A percentile compares a stretch with the other conserved stretches of the same genome.
These are phyloP conservation scores for Hygrocybe coccinea DNA, from an alignment of 768 basidiomycete species.

Conservation along the genomic window DNA sequence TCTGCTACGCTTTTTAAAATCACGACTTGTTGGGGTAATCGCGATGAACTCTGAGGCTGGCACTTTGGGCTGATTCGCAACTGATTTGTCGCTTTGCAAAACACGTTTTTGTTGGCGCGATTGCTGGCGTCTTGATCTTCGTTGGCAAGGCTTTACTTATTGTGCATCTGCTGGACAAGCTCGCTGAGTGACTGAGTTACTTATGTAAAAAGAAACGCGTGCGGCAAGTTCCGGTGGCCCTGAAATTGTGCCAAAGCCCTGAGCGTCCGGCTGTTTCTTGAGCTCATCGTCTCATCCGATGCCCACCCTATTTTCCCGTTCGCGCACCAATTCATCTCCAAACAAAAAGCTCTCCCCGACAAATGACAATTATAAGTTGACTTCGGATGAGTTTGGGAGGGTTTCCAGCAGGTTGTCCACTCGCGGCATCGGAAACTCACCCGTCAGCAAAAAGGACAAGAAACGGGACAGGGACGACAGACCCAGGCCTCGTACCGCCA, in stretches of 20 bases:
- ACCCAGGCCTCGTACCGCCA: constrained; percentile 38
- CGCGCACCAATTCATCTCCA: constrained; percentile 12
- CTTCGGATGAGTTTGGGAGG: constrained; percentile 64
- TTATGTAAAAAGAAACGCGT: background rate
- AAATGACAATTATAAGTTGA: constrained; percentile 14
- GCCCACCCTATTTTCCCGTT: constrained; percentile 14
- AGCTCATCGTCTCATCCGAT: constrained; percentile 4
- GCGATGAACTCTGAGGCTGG: background rate
- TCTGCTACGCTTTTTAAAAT: background rate
- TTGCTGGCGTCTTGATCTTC: too few relatives aligned
- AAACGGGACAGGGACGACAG: constrained; percentile 43
- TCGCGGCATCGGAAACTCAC: constrained; percentile 25
- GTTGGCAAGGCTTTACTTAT: too few relatives aligned
- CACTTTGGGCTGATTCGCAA: background rate
- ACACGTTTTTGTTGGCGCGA: background rate
- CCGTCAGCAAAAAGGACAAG: constrained; percentile 49
- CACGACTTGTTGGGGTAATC: background rate
- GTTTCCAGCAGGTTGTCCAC: constrained; percentile 44
- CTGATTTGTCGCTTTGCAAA: background rate
- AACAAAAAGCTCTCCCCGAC: constrained; percentile 6
- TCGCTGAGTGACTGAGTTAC: too few relatives aligned
- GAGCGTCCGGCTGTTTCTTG: background rate
- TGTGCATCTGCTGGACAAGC: too few relatives aligned
- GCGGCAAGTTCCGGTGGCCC: background rate
- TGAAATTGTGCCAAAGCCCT: background rate